phyloP scores from a whole-genome alignment of 305 asterid genomes.

The Fraxinus baroniana region DNA sequence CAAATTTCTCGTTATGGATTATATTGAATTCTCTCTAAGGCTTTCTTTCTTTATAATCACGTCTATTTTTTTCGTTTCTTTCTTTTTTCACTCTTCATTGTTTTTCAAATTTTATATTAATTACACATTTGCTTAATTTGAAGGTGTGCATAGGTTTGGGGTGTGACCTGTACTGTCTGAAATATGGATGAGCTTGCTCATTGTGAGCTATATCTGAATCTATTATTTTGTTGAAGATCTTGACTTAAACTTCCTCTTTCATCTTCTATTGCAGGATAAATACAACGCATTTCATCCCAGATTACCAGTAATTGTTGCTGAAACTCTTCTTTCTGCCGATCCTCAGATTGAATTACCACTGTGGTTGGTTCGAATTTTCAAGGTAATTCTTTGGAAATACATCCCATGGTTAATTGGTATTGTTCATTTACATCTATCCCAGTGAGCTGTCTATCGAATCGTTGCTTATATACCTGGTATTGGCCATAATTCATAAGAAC shows the following conservation, averaged over 20 bases:
- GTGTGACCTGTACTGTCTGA: constrained; percentile 15
- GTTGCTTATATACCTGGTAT: not conserved
- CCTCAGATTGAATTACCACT: constrained; percentile 87
- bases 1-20: not conserved
- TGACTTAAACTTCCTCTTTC: constrained; percentile 8
- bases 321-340: constrained; percentile 89
- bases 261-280: constrained; percentile 64
- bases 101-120: constrained; percentile 8
- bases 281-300: constrained; percentile 72
- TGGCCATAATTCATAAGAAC: not conserved
- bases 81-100: not conserved
- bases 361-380: constrained; percentile 87
- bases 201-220: constrained; percentile 17
- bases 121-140: constrained; percentile 12
- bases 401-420: constrained; percentile 4
- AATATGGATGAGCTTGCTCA: constrained; percentile 15
- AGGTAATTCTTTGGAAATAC: constrained; percentile 45
- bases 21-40: constrained; percentile 7
- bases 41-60: not conserved
- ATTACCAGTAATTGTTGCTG: constrained; percentile 83
- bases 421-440: not conserved
- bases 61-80: not conserved
- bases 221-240: constrained; percentile 8
- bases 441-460: not conserved
- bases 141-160: constrained; percentile 4